phyloP scores from a whole-genome alignment of 306 rosid species.

The Ochetophila trinervis region DNA sequence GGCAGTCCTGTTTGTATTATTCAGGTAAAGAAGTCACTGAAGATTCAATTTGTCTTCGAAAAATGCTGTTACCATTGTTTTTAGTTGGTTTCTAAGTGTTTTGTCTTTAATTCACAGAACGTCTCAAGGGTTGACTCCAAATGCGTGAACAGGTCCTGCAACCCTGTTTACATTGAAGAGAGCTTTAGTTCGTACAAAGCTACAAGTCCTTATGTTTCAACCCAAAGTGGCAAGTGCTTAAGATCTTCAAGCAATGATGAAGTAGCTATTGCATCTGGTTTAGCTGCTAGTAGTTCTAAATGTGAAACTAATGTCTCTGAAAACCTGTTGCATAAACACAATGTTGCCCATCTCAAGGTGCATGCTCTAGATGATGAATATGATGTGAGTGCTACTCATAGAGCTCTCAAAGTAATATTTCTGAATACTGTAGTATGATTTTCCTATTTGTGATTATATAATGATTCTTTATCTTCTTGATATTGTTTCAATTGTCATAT shows the following conservation, averaged over 20 bases:
- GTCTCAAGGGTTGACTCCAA: constrained; percentile 43
- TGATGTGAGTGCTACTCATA: constrained; percentile 56
- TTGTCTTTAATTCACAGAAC: constrained; percentile 50
- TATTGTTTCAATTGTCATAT: constrained; percentile 7
- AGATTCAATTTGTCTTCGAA: constrained; percentile 7
- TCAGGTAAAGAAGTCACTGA: constrained; percentile 50
- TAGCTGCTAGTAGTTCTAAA: constrained; percentile 57
- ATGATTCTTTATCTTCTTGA: background rate
- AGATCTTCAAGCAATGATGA: constrained; percentile 49
- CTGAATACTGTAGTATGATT: constrained; percentile 11
- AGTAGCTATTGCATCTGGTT: constrained; percentile 31
- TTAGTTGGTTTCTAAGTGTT: constrained; percentile 19
- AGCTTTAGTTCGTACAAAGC: constrained; percentile 69
- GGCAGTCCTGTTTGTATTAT: constrained; percentile 32
- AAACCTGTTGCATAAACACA: constrained; percentile 37
- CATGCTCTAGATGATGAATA: constrained; percentile 33
- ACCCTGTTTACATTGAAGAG: constrained; percentile 49
- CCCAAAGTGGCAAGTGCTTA: constrained; percentile 39
- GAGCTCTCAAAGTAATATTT: background rate
- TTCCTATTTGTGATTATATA: background rate
- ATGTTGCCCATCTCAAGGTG: constrained; percentile 23
- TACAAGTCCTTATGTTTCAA: constrained; percentile 33
- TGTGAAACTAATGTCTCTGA: constrained; percentile 41
- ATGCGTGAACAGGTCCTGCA: constrained; percentile 22
- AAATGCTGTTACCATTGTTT: constrained; percentile 11